A percentile compares a stretch with the other conserved stretches of the same genome.
These are phyloP conservation scores for Bolboschoenoplectus hybrid DNA, from an alignment of 202 grass and related monocot species.

Conservation along the genomic window DNA sequence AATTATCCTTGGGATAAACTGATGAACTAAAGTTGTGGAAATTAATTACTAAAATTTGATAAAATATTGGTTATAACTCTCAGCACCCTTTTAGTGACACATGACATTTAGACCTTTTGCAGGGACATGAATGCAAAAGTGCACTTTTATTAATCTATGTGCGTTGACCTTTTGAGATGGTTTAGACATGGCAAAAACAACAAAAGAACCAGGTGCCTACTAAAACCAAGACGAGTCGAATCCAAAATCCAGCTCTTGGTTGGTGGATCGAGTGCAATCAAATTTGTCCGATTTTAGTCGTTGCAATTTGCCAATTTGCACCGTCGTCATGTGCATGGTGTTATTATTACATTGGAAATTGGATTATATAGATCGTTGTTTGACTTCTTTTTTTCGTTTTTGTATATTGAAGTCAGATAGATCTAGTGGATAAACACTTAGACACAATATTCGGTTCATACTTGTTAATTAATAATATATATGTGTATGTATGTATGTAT, in stretches of 20 bases:
- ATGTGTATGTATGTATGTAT: no score
- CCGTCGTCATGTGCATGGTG: neutral
- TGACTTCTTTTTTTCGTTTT: neutral
- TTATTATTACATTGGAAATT: neutral
- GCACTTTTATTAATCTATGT: neutral
- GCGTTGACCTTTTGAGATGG: constrained; percentile 7
- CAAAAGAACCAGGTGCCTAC: constrained; percentile 12
- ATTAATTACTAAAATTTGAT: no score
- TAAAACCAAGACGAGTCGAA: neutral
- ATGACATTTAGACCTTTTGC: neutral
- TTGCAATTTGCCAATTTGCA: neutral
- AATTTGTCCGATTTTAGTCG: constrained; percentile 25
- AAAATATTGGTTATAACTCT: no score
- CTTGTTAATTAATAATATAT: no score
- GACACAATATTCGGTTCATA: constrained; percentile 13
- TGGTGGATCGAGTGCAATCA: neutral
- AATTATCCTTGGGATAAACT: no score
- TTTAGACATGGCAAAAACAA: constrained; percentile 23
- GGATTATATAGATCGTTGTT: neutral
- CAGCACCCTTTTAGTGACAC: neutral
- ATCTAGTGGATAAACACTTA: neutral
- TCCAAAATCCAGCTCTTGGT: constrained; percentile 7
- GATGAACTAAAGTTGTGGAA: no score
- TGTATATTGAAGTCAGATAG: neutral
- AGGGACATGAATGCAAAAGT: neutral